Evolutionary conservation across 345 rosid genomes (phyloP).

Genomic region (Anastatica hierochuntica): DNA sequence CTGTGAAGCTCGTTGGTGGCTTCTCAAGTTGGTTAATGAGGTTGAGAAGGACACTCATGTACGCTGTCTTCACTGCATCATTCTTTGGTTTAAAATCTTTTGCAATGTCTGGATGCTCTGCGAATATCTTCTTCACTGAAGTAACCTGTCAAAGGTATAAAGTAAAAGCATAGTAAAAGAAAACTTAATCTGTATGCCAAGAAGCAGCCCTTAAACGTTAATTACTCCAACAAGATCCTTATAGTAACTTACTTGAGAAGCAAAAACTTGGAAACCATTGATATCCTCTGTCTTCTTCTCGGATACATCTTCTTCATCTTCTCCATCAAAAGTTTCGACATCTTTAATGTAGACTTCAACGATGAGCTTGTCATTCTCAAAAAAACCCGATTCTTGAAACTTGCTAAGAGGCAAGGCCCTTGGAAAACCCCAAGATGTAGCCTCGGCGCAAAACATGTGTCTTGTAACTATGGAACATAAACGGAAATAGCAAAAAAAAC

Average conservation of each 20-base stretch:
- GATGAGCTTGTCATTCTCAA: constrained; percentile 10
- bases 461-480: background rate
- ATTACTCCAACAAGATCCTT: no score
- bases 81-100: background rate
- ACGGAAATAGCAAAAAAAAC: background rate
- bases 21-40: background rate
- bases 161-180: no score
- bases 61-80: background rate
- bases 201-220: background rate
- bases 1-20: background rate
- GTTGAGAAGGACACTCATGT: background rate
- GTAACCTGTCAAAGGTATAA: background rate
- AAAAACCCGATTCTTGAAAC: background rate
- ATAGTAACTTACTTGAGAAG: constrained; percentile 22
- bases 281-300: background rate
- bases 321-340: constrained; percentile 1
- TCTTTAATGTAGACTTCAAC: constrained; percentile 1
- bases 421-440: background rate
- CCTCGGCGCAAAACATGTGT: background rate
- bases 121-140: constrained; percentile 3
- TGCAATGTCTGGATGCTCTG: background rate
- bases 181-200: background rate
- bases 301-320: background rate
- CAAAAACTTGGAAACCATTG: background rate
- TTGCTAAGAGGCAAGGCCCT: background rate